These are phyloP conservation scores for Pichia terricola DNA, from an alignment of 1,139 yeast genomes.

Conservation along the genomic window DNA sequence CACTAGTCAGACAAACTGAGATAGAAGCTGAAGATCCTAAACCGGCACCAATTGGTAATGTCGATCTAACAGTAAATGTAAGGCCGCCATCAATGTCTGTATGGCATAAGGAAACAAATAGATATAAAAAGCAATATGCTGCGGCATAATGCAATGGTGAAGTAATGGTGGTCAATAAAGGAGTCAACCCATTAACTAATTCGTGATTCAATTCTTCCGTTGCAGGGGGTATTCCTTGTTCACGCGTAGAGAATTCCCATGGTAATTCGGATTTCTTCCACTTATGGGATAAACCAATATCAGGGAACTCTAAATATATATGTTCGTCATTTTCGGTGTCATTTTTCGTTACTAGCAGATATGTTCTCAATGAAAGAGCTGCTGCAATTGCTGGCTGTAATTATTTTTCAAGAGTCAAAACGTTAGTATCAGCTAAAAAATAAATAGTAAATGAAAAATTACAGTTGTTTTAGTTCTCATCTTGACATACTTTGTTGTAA, in stretches of 20 bases:
- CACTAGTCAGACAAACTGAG: constrained; percentile 76
- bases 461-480: background rate
- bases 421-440: constrained; percentile 3
- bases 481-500: constrained; percentile 50
- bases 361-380: constrained; percentile 74
- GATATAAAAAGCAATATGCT: constrained; percentile 74
- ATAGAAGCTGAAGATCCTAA: constrained; percentile 91
- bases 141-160: constrained; percentile 67
- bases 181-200: constrained; percentile 40
- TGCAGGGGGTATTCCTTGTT: constrained; percentile 31
- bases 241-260: constrained; percentile 34
- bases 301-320: constrained; percentile 71
- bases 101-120: constrained; percentile 52
- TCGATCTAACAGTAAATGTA: constrained; percentile 62
- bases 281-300: constrained; percentile 51
- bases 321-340: constrained; percentile 28
- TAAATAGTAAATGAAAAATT: background rate
- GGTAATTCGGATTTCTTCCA: constrained; percentile 61
- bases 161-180: constrained; percentile 36
- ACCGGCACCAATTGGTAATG: constrained; percentile 95
- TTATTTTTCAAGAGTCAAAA: background rate
- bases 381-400: constrained; percentile 78
- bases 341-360: constrained; percentile 45
- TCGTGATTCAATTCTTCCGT: constrained; percentile 54
- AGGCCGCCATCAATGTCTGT: constrained; percentile 45